Evolutionary conservation across 768 basidiomycete genomes (phyloP), one percentile per base, ranked within the genome.

Genomic region (Leccinum uliginosum): DNA sequence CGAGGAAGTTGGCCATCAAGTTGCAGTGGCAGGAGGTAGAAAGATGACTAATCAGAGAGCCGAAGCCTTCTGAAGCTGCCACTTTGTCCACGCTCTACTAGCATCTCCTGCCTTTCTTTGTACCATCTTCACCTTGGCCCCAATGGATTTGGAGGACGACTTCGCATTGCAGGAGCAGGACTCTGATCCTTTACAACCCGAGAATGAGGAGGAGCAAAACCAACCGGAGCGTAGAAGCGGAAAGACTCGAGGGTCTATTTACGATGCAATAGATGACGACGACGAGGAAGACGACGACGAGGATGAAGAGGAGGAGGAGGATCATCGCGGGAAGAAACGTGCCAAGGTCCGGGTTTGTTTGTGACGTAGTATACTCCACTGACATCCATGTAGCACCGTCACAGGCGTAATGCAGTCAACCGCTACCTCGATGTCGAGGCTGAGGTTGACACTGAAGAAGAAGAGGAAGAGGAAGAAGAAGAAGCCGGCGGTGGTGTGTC

Each of bases 341-440:
- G 76, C 80, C 54, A 89, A 88, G 77, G 86, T 85, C 43, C 5
- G 10, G 55, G 30, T 76, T 65, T 38, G 24, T 51, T 45, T 19
- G 48, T 32, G 27, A 44, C 55, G 21, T 43, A 14, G 11, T 27
- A 56, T 30, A 59, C 59, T 60, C 59, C 55, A 23, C 30, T 53
- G 24, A 43, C 35, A 19, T 44, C 34, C 58, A 46, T 45, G 49
- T 52, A 86, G 84, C 84, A 81, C 58, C 82, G 85, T 58, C 87
- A 88, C 70, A 87, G 82, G 72, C 82, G 83, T 50, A 74, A 75
- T 53, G 76, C 79, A 17, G 80, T 83, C 24, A 89, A 84, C 69
- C 86, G 87, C 61, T 99, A 94, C 86, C 78, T 98, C 63, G 97
- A 98, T 83, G 81, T 95, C 55, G 93, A 96, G 75, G 94, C 93